Base-by-base conservation (phyloP, 192 early-diverging fungal species). In the Endogone sp. region DNA sequence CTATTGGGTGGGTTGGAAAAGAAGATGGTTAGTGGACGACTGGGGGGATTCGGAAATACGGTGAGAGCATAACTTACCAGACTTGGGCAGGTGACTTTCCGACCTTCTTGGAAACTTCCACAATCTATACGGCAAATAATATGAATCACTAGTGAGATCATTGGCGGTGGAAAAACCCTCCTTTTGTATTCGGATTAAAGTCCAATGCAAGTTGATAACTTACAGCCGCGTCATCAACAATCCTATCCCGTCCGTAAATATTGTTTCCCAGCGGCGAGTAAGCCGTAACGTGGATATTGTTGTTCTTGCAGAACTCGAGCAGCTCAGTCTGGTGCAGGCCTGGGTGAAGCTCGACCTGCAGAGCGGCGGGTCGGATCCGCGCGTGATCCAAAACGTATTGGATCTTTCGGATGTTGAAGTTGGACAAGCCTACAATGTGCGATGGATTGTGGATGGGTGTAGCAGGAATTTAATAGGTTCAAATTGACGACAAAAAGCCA, bases 291-390 rank as follows among this genome's bases (percentile, higher is more conserved):
- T 74, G 78, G 59, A 97, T 94, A 29, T 82, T 78, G 63, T 93
- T 78, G 57, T 82, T 64, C 65, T 86, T 74, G 79, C 88, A 90
- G 80, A 82, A 95, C 27, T 87, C 87, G 61, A 96, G 72, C 22
- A 97, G 83, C 58, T 89, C 89, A 27, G 69, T 71, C 65, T 90
- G 90, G 13, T 81, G 89, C 56, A 90, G 78, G 76, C 78, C 87
- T 30, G 93, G 93, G 71, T 95, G 93, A 29, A 92, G 73, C 75
- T 97, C 95, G 63, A 94, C 79, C 79, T 97, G 94, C 81, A 90
- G 86, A 58, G 86, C 89, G 30, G 86, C 87, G n/a, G 95, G 95
- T 13, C 63, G 67, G 23, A 74, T 69, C 3, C 63, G 63, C 29
- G 67, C 65, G 28, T 75, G 57, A 22, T 70, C 64, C 24, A 75